Percentiles rank a stretch among this genome's conserved stretches.
phyloP scores from a whole-genome alignment of 768 basidiomycete species.

The Mycena albidolilacea region DNA sequence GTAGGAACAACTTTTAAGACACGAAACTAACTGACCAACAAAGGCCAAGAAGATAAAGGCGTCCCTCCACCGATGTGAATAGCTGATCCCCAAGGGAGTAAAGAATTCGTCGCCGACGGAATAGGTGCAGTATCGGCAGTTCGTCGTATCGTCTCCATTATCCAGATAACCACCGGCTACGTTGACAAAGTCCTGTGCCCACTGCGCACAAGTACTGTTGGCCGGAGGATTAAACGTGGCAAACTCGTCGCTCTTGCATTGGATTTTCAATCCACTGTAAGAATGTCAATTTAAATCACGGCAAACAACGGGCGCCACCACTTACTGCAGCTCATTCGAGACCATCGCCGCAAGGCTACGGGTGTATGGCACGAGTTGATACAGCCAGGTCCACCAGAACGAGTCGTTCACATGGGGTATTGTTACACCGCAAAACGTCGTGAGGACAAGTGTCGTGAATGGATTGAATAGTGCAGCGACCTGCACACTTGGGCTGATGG shows the following conservation, averaged over 20 bases:
- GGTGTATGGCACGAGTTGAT: conserved; percentile 80
- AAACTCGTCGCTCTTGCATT: conserved; percentile 79
- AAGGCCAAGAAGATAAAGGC: conserved; percentile 76
- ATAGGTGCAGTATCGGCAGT: conserved; percentile 85
- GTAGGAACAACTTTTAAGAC: conserved; percentile 2
- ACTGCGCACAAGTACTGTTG: conserved; percentile 79
- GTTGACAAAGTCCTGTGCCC: conserved; percentile 78
- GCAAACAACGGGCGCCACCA: conserved; percentile 12
- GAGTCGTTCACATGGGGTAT: conserved; percentile 74
- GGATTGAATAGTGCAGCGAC: conserved; percentile 88
- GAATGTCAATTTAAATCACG: conserved; percentile 30
- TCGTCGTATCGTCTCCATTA: conserved; percentile 69
- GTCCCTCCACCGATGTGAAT: conserved; percentile 76
- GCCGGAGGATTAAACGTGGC: conserved; percentile 78
- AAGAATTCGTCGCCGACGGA: conserved; percentile 79
- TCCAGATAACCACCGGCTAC: conserved; percentile 81
- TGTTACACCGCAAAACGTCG: conserved; percentile 86
- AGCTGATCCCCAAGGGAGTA: conserved; percentile 76
- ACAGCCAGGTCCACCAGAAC: conserved; percentile 76
- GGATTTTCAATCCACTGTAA: conserved; percentile 71
- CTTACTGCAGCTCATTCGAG: conserved; percentile 82
- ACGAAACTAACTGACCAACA: conserved; percentile 58
- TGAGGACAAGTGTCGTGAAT: conserved; percentile 74
- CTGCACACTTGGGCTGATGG: conserved; percentile 83
- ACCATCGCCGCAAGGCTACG: conserved; percentile 80